Evolutionary conservation across 768 basidiomycete genomes (phyloP), one percentile per base, ranked within the genome.

Genomic region (Gymnopilus dilepis): DNA sequence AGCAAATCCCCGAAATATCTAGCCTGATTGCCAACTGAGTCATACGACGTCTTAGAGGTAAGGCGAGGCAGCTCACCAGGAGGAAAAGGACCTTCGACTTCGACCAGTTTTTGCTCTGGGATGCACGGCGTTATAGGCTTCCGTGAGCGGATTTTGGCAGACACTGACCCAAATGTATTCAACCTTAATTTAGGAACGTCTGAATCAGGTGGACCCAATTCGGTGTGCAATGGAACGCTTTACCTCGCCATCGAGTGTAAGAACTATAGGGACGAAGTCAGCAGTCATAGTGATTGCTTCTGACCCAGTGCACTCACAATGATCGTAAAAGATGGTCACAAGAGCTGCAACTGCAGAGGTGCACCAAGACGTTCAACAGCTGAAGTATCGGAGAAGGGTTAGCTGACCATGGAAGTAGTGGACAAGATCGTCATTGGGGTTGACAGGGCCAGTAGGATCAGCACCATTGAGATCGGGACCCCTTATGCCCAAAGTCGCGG

Each of bases 391-490:
- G 34, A 2, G 21, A 13, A 26, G 34, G 26, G 56, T 45, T 26
- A 11, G 59, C 70, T 52, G 31, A 69, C 72, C 52, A 58, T 73
- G 72, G 41, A 65, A 69, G 48, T 65, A 73, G 42, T 65, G 67
- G 7, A 69, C 64, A 11, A 68, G 47, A 31, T 63, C 40, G 33
- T 57, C 56, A 34, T 56, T 52, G n/a, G 55, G 55, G 41, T 50
- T 37, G n/a, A 53, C 17, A 19, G 51, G 57, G 40, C 40, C 37
- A 11, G 60, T 59, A 37, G 47, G 40, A 54, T 41, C 41, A 19
- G 59, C 45, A 56, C 55, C 45, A 22, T 59, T 61, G 17, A 59
- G 45, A 55, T 65, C 41, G 24, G 45, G 57, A 34, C 37, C 19
- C 56, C 61, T 58, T 42, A 22, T 28, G 48, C 43, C 38, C 48